A percentile compares a stretch with the other conserved stretches of the same genome.
phyloP scores from a whole-genome alignment of 345 rosid species.

The Salix suchowensis region DNA sequence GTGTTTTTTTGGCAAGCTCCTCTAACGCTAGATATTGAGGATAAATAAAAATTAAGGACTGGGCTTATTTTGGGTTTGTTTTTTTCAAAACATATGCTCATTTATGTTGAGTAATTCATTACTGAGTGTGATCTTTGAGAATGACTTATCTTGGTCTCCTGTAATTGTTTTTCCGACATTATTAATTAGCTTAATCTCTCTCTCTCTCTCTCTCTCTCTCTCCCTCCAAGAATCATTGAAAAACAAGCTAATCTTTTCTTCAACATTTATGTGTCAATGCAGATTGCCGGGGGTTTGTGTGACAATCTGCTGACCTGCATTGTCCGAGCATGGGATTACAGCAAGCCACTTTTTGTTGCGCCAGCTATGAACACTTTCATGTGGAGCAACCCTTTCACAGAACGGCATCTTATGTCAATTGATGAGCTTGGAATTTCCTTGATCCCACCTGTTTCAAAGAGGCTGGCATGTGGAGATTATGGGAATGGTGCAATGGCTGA shows the following conservation, averaged over 20 bases:
- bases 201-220: neutral
- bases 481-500: slow-evolving; percentile 95
- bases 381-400: slow-evolving; percentile 94
- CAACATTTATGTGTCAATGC: slow-evolving; percentile 3
- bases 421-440: slow-evolving; percentile 87
- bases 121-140: neutral
- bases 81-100: neutral
- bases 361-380: slow-evolving; percentile 87
- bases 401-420: slow-evolving; percentile 65
- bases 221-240: neutral
- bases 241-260: neutral
- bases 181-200: neutral
- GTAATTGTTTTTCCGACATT: neutral
- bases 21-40: neutral
- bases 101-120: neutral
- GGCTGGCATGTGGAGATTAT: slow-evolving; percentile 85
- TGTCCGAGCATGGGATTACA: slow-evolving; percentile 89
- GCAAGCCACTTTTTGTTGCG: slow-evolving; percentile 73
- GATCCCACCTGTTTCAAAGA: slow-evolving; percentile 76
- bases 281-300: slow-evolving; percentile 94
- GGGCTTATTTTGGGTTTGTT: neutral
- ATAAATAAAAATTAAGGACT: neutral
- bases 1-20: neutral
- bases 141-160: neutral
- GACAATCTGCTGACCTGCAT: slow-evolving; percentile 87